Conservation (phyloP, 257 asterid species). For the Osmanthus fragrans region DNA sequence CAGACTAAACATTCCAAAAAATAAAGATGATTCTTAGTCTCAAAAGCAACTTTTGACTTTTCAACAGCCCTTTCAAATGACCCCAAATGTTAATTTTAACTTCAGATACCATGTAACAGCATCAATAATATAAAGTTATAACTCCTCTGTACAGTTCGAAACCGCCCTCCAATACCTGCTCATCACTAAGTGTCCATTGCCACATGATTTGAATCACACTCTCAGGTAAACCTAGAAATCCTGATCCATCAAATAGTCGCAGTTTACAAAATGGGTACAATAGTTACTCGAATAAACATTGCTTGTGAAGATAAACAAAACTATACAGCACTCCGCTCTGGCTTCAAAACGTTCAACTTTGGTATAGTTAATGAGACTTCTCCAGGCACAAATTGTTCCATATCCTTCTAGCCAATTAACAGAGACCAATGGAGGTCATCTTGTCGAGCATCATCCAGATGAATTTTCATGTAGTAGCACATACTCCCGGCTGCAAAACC, state of each 20-base stretch:
- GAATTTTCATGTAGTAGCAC: slow-evolving; percentile 92
- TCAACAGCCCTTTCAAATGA: too few relatives aligned
- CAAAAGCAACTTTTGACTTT: too few relatives aligned
- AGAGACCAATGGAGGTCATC: background rate
- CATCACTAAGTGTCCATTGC: too few relatives aligned
- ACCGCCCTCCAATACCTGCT: background rate
- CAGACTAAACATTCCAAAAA: too few relatives aligned
- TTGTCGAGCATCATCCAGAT: slow-evolving; percentile 38
- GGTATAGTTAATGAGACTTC: background rate
- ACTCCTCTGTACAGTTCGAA: background rate
- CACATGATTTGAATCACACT: too few relatives aligned
- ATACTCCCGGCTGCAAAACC: slow-evolving; percentile 86
- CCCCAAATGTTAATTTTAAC: too few relatives aligned
- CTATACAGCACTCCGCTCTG: slow-evolving; percentile 8
- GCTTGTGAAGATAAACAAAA: background rate
- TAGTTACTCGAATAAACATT: background rate
- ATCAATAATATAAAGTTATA: background rate
- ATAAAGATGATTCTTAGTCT: too few relatives aligned
- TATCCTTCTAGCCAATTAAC: background rate
- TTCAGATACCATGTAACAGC: too few relatives aligned
- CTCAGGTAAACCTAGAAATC: background rate
- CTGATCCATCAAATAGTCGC: slow-evolving; percentile 12
- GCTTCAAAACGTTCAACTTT: background rate
- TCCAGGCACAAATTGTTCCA: background rate
- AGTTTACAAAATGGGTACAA: slow-evolving; percentile 19